Percentiles rank a stretch among this genome's conserved stretches.
Conservation (phyloP, 345 rosid genomes). For the rapeseed (Brassica napus) region DNA sequence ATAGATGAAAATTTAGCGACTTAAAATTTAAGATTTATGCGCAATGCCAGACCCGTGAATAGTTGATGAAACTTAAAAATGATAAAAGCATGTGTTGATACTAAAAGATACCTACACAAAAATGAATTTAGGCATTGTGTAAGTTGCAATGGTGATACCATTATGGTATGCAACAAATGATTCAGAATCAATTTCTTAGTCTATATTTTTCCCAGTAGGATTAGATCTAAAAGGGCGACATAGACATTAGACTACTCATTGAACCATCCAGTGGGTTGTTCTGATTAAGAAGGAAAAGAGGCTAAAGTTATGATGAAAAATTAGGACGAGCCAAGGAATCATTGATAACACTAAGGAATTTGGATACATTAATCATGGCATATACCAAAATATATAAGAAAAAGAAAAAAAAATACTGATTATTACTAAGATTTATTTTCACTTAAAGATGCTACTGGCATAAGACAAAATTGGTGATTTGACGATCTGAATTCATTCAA, state of each 20-base stretch:
- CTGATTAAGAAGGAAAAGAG: neutral
- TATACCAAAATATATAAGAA: neutral
- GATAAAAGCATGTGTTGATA: neutral
- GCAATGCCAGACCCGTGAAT: too few species aligned
- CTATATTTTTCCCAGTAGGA: too few species aligned
- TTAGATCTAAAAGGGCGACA: neutral
- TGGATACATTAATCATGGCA: conserved; percentile 17
- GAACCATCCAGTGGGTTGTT: neutral
- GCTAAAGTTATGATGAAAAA: neutral
- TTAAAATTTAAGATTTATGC: too few species aligned
- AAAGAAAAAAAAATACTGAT: neutral
- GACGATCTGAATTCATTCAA: conserved; percentile 56
- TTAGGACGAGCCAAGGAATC: neutral
- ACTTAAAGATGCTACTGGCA: neutral
- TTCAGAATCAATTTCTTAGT: neutral
- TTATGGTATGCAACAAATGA: neutral
- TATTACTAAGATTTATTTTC: neutral
- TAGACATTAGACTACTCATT: neutral
- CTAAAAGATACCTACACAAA: too few species aligned
- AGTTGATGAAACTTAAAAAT: neutral
- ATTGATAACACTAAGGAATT: neutral
- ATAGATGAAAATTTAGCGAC: too few species aligned
- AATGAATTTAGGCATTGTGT: too few species aligned
- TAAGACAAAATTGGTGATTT: conserved; percentile 26
- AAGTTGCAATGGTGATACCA: neutral